phyloP scores from a whole-genome alignment of 2,329 filamentous ascomycete genomes.

The Aspergillus quadrilineatus region DNA sequence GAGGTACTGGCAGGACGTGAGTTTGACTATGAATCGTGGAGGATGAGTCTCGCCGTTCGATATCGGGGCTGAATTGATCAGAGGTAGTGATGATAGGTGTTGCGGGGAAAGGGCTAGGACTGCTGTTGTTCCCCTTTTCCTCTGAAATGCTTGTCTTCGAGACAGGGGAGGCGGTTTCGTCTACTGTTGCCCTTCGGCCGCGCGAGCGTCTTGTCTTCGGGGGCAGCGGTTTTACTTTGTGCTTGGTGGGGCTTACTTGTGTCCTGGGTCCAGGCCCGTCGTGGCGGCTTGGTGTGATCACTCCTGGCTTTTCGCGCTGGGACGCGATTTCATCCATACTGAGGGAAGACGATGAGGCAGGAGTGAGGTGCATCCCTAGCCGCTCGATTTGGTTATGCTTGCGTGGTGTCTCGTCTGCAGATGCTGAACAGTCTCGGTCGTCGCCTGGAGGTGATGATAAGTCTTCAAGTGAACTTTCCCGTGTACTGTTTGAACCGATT shows the following conservation, averaged over 20 bases:
- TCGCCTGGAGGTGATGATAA: conserved; percentile 39
- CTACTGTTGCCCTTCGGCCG: conserved; percentile 35
- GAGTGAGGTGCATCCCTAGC: conserved; percentile 69
- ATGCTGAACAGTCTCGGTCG: conserved; percentile 27
- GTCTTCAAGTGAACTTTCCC: conserved; percentile 47
- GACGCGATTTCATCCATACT: conserved; percentile 77
- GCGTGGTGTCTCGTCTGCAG: conserved; percentile 25
- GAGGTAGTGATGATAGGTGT: conserved; percentile 14
- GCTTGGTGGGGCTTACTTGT: conserved; percentile 20
- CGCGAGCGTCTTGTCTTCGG: conserved; percentile 46
- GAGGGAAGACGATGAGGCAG: conserved; percentile 68
- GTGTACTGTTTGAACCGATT: conserved; percentile 28
- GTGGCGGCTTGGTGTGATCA: conserved; percentile 72
- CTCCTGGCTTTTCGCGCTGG: conserved; percentile 77
- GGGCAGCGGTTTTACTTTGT: conserved; percentile 41
- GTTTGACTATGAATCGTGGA: background rate
- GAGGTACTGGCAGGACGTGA: conserved; percentile 26
- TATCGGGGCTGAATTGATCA: background rate
- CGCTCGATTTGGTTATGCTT: conserved; percentile 28
- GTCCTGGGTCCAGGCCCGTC: conserved; percentile 30
- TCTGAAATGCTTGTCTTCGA: conserved; percentile 32
- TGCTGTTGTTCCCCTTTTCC: conserved; percentile 12
- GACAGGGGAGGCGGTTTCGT: conserved; percentile 28
- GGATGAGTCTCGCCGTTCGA: conserved; percentile 8
- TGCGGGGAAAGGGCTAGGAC: conserved; percentile 9